Conservation (phyloP, 2,329 filamentous ascomycete genomes). For the Monosporascus sp. region DNA sequence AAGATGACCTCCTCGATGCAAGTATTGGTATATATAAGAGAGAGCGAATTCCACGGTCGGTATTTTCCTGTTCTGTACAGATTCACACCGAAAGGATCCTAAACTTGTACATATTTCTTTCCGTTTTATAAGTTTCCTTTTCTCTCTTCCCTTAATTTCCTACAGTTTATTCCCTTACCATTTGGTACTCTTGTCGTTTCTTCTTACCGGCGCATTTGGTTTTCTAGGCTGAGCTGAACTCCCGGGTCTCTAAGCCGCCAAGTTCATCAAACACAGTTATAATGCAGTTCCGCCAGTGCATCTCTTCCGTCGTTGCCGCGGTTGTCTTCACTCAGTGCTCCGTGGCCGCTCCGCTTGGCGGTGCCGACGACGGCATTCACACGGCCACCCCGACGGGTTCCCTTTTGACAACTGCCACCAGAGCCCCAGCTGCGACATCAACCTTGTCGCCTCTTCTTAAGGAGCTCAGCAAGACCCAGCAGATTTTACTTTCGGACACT, state of each 20-base stretch:
- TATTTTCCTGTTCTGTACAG: neutral
- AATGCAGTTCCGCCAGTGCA: slow-evolving; percentile 19
- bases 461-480: slow-evolving; percentile 28
- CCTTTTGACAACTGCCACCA: slow-evolving; percentile 2
- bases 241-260: neutral
- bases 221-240: neutral
- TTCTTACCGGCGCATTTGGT: neutral
- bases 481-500: slow-evolving; percentile 35
- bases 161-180: slow-evolving; percentile 8
- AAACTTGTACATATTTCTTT: slow-evolving; percentile 1
- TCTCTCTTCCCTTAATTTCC: slow-evolving; percentile 4
- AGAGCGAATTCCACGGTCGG: slow-evolving; percentile 1
- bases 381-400: neutral
- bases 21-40: slow-evolving; percentile 8
- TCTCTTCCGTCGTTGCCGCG: slow-evolving; percentile 28
- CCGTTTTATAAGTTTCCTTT: slow-evolving; percentile 7
- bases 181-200: slow-evolving; percentile 4
- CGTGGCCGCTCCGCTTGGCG: slow-evolving; percentile 15
- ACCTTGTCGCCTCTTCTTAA: slow-evolving; percentile 6
- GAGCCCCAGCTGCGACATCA: slow-evolving; percentile 6
- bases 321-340: slow-evolving; percentile 35
- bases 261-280: slow-evolving; percentile 13
- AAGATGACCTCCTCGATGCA: neutral
- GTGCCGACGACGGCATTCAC: slow-evolving; percentile 5
- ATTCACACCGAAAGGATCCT: slow-evolving; percentile 2